Conservation (phyloP, 345 rosid species). For the Reutealis trisperma region DNA sequence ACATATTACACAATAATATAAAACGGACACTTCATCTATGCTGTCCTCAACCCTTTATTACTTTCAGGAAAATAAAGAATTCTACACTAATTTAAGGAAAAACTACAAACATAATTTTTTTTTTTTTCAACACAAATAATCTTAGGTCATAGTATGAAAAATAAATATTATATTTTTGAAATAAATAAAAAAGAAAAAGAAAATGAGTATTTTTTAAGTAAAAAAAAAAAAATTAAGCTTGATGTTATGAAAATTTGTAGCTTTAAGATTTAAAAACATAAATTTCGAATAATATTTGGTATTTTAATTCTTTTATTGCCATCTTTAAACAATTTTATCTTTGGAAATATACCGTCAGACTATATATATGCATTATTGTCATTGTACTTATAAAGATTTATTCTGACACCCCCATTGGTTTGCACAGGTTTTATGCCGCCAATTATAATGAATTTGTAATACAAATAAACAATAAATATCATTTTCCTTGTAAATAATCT, state of each 20-base stretch:
- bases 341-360: background rate
- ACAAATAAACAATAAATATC: background rate
- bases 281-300: background rate
- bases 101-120: too few relatives aligned
- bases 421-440: background rate
- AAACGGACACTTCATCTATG: background rate
- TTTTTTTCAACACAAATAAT: background rate
- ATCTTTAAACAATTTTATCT: background rate
- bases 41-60: background rate
- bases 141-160: background rate
- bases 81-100: background rate
- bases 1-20: background rate
- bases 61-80: background rate
- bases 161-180: too few relatives aligned
- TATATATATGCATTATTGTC: background rate
- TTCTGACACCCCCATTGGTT: background rate
- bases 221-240: too few relatives aligned
- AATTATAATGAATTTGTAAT: constrained; percentile 5
- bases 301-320: too few relatives aligned
- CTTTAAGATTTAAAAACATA: too few relatives aligned
- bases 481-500: background rate
- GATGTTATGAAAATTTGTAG: too few relatives aligned
- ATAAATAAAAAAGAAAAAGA: too few relatives aligned
- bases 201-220: too few relatives aligned
- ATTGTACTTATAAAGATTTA: background rate